Base-by-base conservation (phyloP, 1,284 basidiomycete genomes). In the Apiotrichum domesticum region DNA sequence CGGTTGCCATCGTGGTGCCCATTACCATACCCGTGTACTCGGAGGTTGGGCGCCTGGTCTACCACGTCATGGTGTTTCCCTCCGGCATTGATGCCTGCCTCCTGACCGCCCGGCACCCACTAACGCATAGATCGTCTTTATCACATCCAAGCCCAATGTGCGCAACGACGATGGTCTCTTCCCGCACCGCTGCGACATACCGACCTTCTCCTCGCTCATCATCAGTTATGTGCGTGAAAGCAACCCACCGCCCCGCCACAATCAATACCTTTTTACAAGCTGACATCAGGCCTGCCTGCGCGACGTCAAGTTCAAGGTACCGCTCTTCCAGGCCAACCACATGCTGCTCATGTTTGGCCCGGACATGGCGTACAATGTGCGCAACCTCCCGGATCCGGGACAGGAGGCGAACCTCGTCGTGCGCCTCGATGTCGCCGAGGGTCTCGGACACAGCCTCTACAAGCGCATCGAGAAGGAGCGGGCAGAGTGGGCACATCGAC, bases 401-500 rank as follows among this genome's bases (percentile, higher is more conserved):
- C 49, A 61, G 34, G 70, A 70, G 2, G 62, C 65, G 21, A 52
- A 56, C 21, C 43, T 74, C 7, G 66, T 67, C 51, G 57, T 57
- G 14, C 74, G 70, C 54, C 46, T 74, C 1, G 50, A 63, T 11
- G 54, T 75, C n/a, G 66, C 61, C 9, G 67, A 71, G 46, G 73
- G 73, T 6, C 58, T 65, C 11, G 67, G 70, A 2, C 71, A 75
- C 57, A 63, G 56, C 14, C 51, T 73, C 4, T 75, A 67, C 66
- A 75, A 75, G 63, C 59, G 66, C 7, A 70, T 74, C 15, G 72
- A 75, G 56, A 70, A 65, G 49, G 68, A 73, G 60, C 58, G 71
- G 32, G 62, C 39, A 33, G 55, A 59, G 14, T 63, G 57, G 35
- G 58, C 59, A 21, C 65, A 67, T 57, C 58, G 59, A 11, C 37